phyloP scores from a whole-genome alignment of 2,329 filamentous ascomycete genomes.

The Drechslera avenae region DNA sequence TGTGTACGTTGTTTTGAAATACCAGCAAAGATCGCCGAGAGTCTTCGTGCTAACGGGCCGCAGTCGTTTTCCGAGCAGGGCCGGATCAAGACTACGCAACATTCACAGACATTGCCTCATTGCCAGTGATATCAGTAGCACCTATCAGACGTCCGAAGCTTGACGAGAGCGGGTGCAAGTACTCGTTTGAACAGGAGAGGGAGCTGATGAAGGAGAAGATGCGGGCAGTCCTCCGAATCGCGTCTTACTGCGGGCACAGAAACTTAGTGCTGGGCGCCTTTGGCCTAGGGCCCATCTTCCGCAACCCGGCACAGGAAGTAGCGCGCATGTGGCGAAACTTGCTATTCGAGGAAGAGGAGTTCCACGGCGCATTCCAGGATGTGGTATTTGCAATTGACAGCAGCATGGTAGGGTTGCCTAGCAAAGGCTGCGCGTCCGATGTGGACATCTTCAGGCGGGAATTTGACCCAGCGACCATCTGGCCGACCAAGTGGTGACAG shows the following conservation, averaged over 20 bases:
- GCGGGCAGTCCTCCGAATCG: conserved; percentile 71
- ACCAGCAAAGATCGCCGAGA: conserved; percentile 1
- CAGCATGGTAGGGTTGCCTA: conserved; percentile 35
- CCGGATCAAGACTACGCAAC: conserved; percentile 56
- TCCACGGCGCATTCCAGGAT: conserved; percentile 51
- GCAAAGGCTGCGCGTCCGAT: conserved; percentile 45
- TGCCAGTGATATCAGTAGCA: conserved; percentile 76
- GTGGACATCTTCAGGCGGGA: conserved; percentile 49
- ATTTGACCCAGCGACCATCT: conserved; percentile 47
- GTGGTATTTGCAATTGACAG: conserved; percentile 54
- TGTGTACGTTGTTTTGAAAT: conserved; percentile 57
- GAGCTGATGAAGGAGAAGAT: conserved; percentile 76
- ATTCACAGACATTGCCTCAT: conserved; percentile 55
- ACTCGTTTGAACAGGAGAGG: conserved; percentile 73
- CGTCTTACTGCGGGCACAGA: conserved; percentile 52
- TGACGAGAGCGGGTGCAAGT: conserved; percentile 67
- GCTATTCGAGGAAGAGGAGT: conserved; percentile 52
- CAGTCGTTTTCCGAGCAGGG: conserved; percentile 71
- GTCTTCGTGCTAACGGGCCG: conserved; percentile 1
- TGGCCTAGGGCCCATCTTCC: conserved; percentile 52
- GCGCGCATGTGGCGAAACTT: conserved; percentile 53
- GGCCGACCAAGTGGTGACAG: conserved; percentile 40
- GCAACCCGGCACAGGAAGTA: conserved; percentile 52
- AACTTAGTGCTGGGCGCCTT: conserved; percentile 53
- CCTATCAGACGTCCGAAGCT: conserved; percentile 76